Percentiles rank a stretch among this genome's conserved stretches.
Evolutionary conservation across 2,329 filamentous ascomycete species (phyloP).

Genomic region (Clarireedia monteithiana): DNA sequence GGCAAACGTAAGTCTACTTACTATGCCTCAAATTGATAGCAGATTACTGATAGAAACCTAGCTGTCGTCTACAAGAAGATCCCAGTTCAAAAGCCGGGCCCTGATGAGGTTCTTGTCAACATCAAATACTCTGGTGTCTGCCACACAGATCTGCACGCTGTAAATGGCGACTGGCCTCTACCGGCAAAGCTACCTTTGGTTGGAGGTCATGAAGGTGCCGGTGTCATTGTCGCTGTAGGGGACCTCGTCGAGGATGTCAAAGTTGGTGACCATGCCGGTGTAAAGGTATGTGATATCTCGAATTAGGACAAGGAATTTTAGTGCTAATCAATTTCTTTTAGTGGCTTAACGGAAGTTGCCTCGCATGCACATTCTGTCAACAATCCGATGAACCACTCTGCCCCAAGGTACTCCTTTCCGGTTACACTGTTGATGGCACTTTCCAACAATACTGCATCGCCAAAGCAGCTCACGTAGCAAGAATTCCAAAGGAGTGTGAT

Average conservation of each 20-base stretch:
- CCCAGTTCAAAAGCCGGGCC: slow-evolving; percentile 69
- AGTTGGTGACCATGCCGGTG: slow-evolving; percentile 77
- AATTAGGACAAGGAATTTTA: neutral
- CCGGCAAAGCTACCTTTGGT: slow-evolving; percentile 76
- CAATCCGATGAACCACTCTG: slow-evolving; percentile 78
- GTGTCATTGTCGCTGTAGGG: slow-evolving; percentile 73
- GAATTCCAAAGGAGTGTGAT: slow-evolving; percentile 67
- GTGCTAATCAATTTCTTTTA: slow-evolving; percentile 17
- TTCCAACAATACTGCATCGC: slow-evolving; percentile 92
- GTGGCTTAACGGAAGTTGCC: slow-evolving; percentile 86
- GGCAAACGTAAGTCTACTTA: slow-evolving; percentile 53
- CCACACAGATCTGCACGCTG: slow-evolving; percentile 76
- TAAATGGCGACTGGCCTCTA: slow-evolving; percentile 87
- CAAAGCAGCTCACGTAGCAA: slow-evolving; percentile 77
- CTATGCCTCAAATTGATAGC: neutral
- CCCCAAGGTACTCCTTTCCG: slow-evolving; percentile 64
- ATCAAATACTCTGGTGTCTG: slow-evolving; percentile 87
- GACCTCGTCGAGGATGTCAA: slow-evolving; percentile 69
- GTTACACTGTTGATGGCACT: slow-evolving; percentile 85
- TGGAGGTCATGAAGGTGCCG: slow-evolving; percentile 74
- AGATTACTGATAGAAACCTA: slow-evolving; percentile 24
- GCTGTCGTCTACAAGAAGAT: slow-evolving; percentile 71
- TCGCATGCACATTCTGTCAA: slow-evolving; percentile 77
- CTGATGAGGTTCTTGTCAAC: slow-evolving; percentile 88
- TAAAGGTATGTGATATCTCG: slow-evolving; percentile 44